phyloP scores from a whole-genome alignment of 2,329 filamentous ascomycete species.

The Aspergillus phoenicis region DNA sequence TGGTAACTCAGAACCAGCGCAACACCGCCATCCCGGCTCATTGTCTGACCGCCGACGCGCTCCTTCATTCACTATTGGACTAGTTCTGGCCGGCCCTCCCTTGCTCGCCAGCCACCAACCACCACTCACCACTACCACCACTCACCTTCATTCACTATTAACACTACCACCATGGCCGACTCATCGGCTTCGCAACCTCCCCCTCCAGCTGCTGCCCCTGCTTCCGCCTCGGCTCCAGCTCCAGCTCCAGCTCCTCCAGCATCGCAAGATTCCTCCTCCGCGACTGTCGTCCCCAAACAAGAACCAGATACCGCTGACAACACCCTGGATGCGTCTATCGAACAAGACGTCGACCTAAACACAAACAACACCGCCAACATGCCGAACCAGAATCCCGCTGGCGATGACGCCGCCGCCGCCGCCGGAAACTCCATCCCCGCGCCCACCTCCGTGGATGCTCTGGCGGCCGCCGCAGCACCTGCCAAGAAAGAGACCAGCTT shows the following conservation, averaged over 20 bases:
- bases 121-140: conserved; percentile 3
- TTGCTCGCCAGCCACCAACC: conserved; percentile 25
- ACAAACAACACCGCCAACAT: conserved; percentile 25
- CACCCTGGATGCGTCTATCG: conserved; percentile 37
- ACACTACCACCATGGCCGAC: conserved; percentile 37
- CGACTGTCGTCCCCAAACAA: conserved; percentile 24
- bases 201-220: conserved; percentile 14
- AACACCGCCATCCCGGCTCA: neutral
- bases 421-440: conserved; percentile 25
- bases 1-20: neutral
- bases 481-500: conserved; percentile 89
- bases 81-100: conserved; percentile 1
- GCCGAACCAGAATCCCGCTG: conserved; percentile 21
- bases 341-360: conserved; percentile 42
- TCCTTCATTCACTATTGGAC: conserved; percentile 3
- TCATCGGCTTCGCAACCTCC: conserved; percentile 30
- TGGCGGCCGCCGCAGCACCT: conserved; percentile 57
- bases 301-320: conserved; percentile 29
- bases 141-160: too few species aligned
- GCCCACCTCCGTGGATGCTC: conserved; percentile 42
- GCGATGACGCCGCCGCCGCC: conserved; percentile 17
- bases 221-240: conserved; percentile 25
- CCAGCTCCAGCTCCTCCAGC: conserved; percentile 30
- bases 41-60: neutral
- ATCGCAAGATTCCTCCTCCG: conserved; percentile 22